Base-by-base conservation (phyloP, 1,139 yeast species). In the Yamadazyma dushanensis region DNA sequence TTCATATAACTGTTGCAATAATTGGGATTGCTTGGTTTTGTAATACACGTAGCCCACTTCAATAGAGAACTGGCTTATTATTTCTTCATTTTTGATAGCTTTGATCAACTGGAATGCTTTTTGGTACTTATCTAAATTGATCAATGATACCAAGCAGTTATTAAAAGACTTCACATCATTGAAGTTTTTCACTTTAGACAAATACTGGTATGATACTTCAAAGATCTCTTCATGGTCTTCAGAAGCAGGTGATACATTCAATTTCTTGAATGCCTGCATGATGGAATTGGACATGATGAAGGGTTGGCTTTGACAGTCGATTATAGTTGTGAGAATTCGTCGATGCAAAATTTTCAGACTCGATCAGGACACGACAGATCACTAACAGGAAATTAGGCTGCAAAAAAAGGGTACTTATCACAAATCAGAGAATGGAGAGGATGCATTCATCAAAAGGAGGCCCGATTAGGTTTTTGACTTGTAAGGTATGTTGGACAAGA, bases 21-120 rank as follows among this genome's bases (percentile, higher is more conserved):
- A 63, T 5, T 52, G 50, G 15, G 66, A 54, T 41, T 68, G 63
- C 35, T 80, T 82, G 31, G 80, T 56, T 53, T 86, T 84, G 61
- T 89, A 90, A 47, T 73, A 76, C 10, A 84, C 69, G 54, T 89
- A 90, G 2, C 85, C 78, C 35, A 70, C 72, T 52, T 86, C 95
- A 39, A 80, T 53, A 3, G 68, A 52, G 26, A 78, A 61, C 19
- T 61, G 58, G 11, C 56, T 58, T 11, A 61, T 46, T 5, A 64
- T 57, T 2, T 59, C 58, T 14, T 57, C 55, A 25, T 44, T 30
- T 4, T 68, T 62, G 29, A 76, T 65, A 37, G 71, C 62, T 14
- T 61, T 51, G 30, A 82, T 56, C 25, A 80, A 51, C 35, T 71
- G 65, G 18, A 63, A 56, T 0, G 90, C 95, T 37, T 70, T 64